These are phyloP conservation scores for Colletotrichum viniferum DNA, from an alignment of 2,329 filamentous ascomycete genomes.

Conservation along the genomic window DNA sequence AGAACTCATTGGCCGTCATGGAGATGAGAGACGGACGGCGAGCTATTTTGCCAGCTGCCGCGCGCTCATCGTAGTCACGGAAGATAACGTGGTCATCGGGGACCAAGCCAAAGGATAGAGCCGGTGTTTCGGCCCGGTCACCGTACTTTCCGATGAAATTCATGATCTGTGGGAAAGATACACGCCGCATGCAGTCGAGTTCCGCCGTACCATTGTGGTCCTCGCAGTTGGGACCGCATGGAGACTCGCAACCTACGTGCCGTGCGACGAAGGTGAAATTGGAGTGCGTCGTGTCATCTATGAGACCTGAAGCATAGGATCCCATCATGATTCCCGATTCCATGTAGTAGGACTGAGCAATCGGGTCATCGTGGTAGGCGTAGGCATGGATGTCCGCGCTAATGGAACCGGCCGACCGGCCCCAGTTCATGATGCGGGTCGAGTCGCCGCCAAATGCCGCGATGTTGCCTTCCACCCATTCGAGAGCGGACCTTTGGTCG, in stretches of 20 bases:
- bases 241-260: conserved; percentile 35
- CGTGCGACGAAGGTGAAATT: conserved; percentile 40
- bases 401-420: conserved; percentile 50
- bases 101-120: conserved; percentile 28
- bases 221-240: conserved; percentile 10
- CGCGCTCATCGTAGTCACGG: conserved; percentile 31
- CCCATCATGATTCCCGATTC: conserved; percentile 42
- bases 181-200: conserved; percentile 39
- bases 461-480: conserved; percentile 23
- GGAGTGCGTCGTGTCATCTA: conserved; percentile 27
- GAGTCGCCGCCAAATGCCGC: conserved; percentile 20
- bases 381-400: conserved; percentile 46
- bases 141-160: conserved; percentile 36
- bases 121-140: conserved; percentile 23
- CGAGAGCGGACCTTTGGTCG: conserved; percentile 19
- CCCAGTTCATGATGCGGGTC: conserved; percentile 45
- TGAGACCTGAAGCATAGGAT: conserved; percentile 24
- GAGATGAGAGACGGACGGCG: conserved; percentile 33
- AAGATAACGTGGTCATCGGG: conserved; percentile 35
- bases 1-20: conserved; percentile 35
- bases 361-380: conserved; percentile 50
- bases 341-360: conserved; percentile 44
- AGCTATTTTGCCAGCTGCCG: conserved; percentile 28
- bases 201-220: conserved; percentile 27
- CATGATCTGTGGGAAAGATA: conserved; percentile 32